Percentiles rank a stretch among this genome's conserved stretches.
These are phyloP conservation scores for Umbelopsis sp. DNA, from an alignment of 192 early-diverging fungal genomes.

Conservation along the genomic window DNA sequence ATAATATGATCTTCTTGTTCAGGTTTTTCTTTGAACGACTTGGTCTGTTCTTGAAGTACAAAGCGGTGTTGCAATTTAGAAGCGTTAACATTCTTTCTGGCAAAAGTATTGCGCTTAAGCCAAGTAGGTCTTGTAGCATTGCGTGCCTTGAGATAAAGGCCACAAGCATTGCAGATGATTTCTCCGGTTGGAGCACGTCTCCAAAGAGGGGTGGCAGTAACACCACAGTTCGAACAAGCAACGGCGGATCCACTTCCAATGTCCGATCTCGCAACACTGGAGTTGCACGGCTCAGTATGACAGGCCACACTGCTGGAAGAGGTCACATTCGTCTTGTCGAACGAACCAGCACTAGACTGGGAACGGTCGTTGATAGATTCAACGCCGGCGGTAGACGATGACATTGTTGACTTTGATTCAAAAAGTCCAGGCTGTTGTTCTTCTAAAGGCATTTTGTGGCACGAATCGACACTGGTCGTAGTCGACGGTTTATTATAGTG, in stretches of 20 bases:
- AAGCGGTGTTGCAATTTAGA: slow-evolving; percentile 11
- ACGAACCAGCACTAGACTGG: slow-evolving; percentile 25
- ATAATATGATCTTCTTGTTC: not conserved
- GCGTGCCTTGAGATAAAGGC: slow-evolving; percentile 58
- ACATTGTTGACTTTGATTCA: slow-evolving; percentile 11
- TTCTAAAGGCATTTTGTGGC: slow-evolving; percentile 38
- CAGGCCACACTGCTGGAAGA: slow-evolving; percentile 31
- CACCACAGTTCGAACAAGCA: slow-evolving; percentile 74
- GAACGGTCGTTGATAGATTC: slow-evolving; percentile 22
- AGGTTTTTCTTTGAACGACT: not conserved
- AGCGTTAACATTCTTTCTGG: slow-evolving; percentile 30
- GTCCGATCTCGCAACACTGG: slow-evolving; percentile 44
- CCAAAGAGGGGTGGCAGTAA: slow-evolving; percentile 74
- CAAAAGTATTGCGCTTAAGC: slow-evolving; percentile 50
- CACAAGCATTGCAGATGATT: slow-evolving; percentile 89
- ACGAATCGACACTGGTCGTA: slow-evolving; percentile 39
- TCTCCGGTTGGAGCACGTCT: slow-evolving; percentile 69
- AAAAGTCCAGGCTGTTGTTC: slow-evolving; percentile 19
- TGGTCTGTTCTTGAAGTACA: slow-evolving; percentile 6
- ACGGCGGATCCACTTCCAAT: slow-evolving; percentile 31
- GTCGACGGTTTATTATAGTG: slow-evolving; percentile 41
- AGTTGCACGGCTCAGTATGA: slow-evolving; percentile 39
- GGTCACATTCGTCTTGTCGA: slow-evolving; percentile 26
- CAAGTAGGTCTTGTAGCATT: slow-evolving; percentile 56
- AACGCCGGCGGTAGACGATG: slow-evolving; percentile 6